Evolutionary conservation across 2,329 filamentous ascomycete species (phyloP), one percentile per base, ranked within the genome.

Genomic region (Cordyceps cicadae): DNA sequence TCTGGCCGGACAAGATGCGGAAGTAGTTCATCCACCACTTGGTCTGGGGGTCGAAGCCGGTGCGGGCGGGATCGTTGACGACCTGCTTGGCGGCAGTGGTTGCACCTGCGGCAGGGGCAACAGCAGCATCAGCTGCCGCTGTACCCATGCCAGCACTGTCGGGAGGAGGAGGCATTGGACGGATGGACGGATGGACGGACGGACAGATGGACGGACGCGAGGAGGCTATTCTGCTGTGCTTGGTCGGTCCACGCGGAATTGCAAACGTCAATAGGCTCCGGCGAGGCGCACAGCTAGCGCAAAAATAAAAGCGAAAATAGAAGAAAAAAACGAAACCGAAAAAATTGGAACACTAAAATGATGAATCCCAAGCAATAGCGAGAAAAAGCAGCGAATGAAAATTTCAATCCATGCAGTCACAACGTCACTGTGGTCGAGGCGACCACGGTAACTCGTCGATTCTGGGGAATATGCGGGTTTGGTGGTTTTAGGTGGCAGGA

Each of bases 11-110:
- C 54, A 96, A 78, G 74, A 92, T 88, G 67, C 84, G 84, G 81
- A 95, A 97, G 78, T 92, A 88, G 77, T 89, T 96, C 71, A 88
- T 82, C 88, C 90, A 96, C 80, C 81, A 84, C 63, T 75, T 74
- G 51, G 77, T 79, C 66, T 78, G 68, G 56, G 85, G 84, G 73
- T 86, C 82, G 77, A 87, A 87, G 65, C 84, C 83, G 24, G 84
- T 87, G 64, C 81, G 78, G 62, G 77, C 72, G 48, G 84, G 83
- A 72, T 87, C 81, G 72, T 87, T 87, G 65, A 76, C 67, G 66
- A 82, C 73, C 70, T 77, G 70, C 63, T 68, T 70, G 57, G 50
- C 54, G 56, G 64, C 54, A 29, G 60, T 14, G 6, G 60, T 39
- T 21, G 61, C 39, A 12, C 39, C 50, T 1, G 43, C 6, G 17